These are phyloP conservation scores for Capsella rubella DNA, from an alignment of 441 rosid genomes.

Conservation along the genomic window DNA sequence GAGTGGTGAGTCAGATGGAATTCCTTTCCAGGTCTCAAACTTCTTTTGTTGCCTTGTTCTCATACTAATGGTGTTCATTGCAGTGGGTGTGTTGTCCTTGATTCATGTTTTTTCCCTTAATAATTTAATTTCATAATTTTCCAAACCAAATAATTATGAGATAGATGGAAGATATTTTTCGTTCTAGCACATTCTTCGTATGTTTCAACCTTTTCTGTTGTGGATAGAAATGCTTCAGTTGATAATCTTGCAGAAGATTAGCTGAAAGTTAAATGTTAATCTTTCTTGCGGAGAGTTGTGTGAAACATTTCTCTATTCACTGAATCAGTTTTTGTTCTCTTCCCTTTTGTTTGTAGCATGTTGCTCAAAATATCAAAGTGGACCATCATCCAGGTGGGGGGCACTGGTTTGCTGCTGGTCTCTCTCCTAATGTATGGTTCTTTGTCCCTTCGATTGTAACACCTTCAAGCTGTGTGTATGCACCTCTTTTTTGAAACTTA, in stretches of 20 bases:
- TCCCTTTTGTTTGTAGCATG: conserved; percentile 57
- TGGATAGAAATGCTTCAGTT: conserved; percentile 8
- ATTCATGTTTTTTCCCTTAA: conserved; percentile 5
- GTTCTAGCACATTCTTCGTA: not conserved
- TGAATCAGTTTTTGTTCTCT: conserved; percentile 18
- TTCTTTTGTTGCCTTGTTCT: conserved; percentile 26
- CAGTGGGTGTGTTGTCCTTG: conserved; percentile 23
- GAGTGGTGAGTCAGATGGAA: conserved; percentile 66
- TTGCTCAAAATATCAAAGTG: conserved; percentile 84
- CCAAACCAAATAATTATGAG: conserved; percentile 19
- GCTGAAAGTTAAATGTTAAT: conserved; percentile 11
- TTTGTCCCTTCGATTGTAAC: conserved; percentile 13
- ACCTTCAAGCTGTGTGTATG: conserved; percentile 22
- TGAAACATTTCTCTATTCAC: conserved; percentile 30
- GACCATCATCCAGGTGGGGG: conserved; percentile 99
- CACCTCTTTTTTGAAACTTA: conserved; percentile 27
- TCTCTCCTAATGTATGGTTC: conserved; percentile 91
- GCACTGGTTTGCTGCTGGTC: conserved; percentile 99
- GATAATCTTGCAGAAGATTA: conserved; percentile 22
- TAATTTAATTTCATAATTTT: conserved; percentile 9
- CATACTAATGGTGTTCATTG: conserved; percentile 11
- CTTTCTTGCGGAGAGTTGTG: conserved; percentile 21
- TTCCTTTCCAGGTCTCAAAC: conserved; percentile 31
- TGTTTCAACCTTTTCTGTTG: conserved; percentile 13
- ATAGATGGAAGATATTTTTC: conserved; percentile 23